phyloP scores from a whole-genome alignment of 1,284 basidiomycete species.

The Peniophora sp. region DNA sequence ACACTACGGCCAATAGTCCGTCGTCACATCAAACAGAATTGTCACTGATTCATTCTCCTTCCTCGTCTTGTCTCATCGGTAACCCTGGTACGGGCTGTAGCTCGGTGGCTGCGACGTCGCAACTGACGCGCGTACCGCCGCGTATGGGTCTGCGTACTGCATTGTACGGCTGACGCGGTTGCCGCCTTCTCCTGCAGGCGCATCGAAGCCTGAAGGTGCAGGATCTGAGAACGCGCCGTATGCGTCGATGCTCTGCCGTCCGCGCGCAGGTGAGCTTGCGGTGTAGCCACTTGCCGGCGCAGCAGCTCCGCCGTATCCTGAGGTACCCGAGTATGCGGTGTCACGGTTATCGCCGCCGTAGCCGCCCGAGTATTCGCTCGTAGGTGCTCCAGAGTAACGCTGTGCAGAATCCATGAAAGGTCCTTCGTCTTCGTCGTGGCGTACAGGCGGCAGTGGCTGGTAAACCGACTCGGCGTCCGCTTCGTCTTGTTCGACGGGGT shows the following conservation, averaged over 20 bases:
- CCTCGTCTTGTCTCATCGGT: slow-evolving; percentile 10
- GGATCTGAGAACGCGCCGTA: slow-evolving; percentile 86
- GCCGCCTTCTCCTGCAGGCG: slow-evolving; percentile 23
- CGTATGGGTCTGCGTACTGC: slow-evolving; percentile 81
- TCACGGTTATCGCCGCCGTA: no score
- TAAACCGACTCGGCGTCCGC: slow-evolving; percentile 44
- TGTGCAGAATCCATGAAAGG: slow-evolving; percentile 47
- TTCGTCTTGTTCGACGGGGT: slow-evolving; percentile 36
- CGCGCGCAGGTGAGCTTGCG: slow-evolving; percentile 14
- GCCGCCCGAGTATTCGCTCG: slow-evolving; percentile 19
- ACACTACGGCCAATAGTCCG: no score
- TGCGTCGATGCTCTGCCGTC: slow-evolving; percentile 70
- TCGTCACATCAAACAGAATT: no score
- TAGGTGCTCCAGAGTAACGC: slow-evolving; percentile 30
- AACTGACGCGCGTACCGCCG: slow-evolving; percentile 58
- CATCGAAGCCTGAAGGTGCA: slow-evolving; percentile 58
- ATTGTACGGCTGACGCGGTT: slow-evolving; percentile 75
- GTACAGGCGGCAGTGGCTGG: slow-evolving; percentile 26
- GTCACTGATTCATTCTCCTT: no score
- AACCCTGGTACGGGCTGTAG: slow-evolving; percentile 16
- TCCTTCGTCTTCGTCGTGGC: slow-evolving; percentile 30
- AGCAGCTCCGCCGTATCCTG: slow-evolving; percentile 10
- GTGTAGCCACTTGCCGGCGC: slow-evolving; percentile 13
- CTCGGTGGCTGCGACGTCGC: slow-evolving; percentile 13
- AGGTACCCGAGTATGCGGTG: slow-evolving; percentile 6